Percentiles rank a stretch among this genome's conserved stretches.
phyloP scores from a whole-genome alignment of 768 basidiomycete species.

The Trametes coccinea region DNA sequence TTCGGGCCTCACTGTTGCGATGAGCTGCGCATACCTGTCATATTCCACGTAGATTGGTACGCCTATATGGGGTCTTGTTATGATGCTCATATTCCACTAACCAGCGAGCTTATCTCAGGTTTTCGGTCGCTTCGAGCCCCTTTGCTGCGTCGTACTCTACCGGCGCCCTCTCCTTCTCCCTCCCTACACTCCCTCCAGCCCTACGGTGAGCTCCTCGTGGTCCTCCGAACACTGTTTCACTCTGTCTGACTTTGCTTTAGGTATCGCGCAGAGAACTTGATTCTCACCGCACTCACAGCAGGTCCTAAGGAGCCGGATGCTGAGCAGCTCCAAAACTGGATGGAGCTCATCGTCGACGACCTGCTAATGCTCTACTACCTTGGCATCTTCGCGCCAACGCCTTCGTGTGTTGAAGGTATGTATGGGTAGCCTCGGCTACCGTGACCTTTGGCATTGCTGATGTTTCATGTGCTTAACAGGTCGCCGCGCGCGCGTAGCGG shows the following conservation, averaged over 20 bases:
- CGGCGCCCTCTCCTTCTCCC: not conserved
- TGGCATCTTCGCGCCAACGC: not conserved
- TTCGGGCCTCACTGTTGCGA: not conserved
- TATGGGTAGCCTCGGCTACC: not conserved
- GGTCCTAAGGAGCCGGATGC: slow-evolving; percentile 3
- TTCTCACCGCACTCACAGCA: not conserved
- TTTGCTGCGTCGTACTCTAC: not conserved
- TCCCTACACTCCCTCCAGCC: not conserved
- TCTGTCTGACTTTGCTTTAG: not conserved
- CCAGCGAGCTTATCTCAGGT: not conserved
- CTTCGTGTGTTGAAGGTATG: not conserved
- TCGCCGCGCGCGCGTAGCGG: not conserved
- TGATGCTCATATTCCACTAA: not conserved
- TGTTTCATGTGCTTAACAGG: not conserved
- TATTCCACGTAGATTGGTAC: slow-evolving; percentile 3
- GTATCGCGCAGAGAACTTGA: not conserved
- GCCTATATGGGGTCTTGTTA: not conserved
- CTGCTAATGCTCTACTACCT: slow-evolving; percentile 1
- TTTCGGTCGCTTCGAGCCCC: not conserved
- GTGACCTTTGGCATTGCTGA: not conserved
- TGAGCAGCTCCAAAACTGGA: slow-evolving; percentile 2
- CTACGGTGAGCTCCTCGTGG: not conserved
- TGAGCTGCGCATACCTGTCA: not conserved
- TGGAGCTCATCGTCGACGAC: not conserved
- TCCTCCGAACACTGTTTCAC: not conserved